Percentiles rank a stretch among this genome's conserved stretches.
phyloP scores from a whole-genome alignment of 1,284 basidiomycete species.

The Ceratobasidium sp. region DNA sequence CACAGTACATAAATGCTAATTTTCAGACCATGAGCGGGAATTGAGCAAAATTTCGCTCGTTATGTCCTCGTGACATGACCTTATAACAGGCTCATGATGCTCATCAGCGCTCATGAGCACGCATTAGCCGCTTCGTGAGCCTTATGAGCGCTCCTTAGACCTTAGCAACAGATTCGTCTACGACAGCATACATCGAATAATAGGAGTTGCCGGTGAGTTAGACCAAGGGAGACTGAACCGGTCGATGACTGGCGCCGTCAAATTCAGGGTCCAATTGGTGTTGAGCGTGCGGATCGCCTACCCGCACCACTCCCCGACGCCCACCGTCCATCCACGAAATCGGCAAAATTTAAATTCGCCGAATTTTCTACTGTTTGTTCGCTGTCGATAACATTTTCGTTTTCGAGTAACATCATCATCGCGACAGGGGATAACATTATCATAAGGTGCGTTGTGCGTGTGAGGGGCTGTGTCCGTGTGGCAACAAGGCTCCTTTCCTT shows the following conservation, averaged over 20 bases:
- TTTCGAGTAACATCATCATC: neutral
- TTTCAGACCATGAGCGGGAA: too few species aligned
- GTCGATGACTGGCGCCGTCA: neutral
- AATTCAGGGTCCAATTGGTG: slow-evolving; percentile 28
- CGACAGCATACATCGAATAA: too few species aligned
- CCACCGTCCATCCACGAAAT: neutral
- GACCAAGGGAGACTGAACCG: neutral
- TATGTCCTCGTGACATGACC: too few species aligned
- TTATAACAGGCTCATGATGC: too few species aligned
- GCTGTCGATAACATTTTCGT: neutral
- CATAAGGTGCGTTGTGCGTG: neutral
- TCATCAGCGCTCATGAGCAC: too few species aligned
- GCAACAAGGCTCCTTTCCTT: neutral
- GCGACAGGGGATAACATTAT: neutral
- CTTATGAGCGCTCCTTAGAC: too few species aligned
- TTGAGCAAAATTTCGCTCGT: too few species aligned
- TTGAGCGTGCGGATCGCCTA: slow-evolving; percentile 24
- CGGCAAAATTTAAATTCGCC: neutral
- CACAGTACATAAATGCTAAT: too few species aligned
- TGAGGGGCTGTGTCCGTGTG: neutral
- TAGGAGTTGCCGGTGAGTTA: too few species aligned
- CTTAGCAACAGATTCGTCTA: too few species aligned
- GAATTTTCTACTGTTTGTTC: too few species aligned
- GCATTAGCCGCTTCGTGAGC: too few species aligned
- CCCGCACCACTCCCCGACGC: slow-evolving; percentile 25